Evolutionary conservation across 2,329 filamentous ascomycete species (phyloP), one percentile per base, ranked within the genome.

Genomic region (Parascedosporium putredinis): DNA sequence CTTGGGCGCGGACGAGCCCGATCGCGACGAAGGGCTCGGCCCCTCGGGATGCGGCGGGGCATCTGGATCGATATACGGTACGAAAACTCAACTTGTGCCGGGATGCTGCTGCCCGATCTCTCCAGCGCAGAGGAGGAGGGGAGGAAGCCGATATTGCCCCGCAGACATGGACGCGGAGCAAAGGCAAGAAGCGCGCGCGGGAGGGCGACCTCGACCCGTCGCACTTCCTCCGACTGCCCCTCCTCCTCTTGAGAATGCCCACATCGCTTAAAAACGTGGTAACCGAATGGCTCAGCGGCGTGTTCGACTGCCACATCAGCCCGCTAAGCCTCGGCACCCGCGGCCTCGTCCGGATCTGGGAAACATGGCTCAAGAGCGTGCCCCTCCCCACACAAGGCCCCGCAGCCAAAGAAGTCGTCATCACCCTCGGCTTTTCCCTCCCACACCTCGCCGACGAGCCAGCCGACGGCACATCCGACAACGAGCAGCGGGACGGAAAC

Each of bases 241-340:
- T 81, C 0, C 63, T 81, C 2, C 62, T 81, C 1, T 60, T 79
- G 25, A 69, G 76, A 22, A 79, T 80, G 74, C 77, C 78, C 0
- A 62, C 70, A 3, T 62, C 74, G 2, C 62, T 81, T 1, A 77
- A 76, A 55, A 52, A 63, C 2, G 62, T 74, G 18, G 55, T 81
- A 1, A 53, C 66, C n/a, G 68, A 72, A 20, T 81, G 79, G 59
- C 61, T 81, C 9, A 65, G 69, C 3, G 68, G 61, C 38, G 71
- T 70, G 0, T 80, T 81, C 54, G 78, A 81, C 62, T 79, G 75
- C 53, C 75, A 74, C 24, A 69, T 79, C 42, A 72, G 67, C 49
- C 64, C 72, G 3, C 60, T 80, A 38, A 65, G 65, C 1, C 59
- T 81, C 2, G 72, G 73, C 5, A 77, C 75, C 5, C 66, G 66